These are phyloP conservation scores for Suillus subaureus DNA, from an alignment of 768 basidiomycete genomes.

Conservation along the genomic window DNA sequence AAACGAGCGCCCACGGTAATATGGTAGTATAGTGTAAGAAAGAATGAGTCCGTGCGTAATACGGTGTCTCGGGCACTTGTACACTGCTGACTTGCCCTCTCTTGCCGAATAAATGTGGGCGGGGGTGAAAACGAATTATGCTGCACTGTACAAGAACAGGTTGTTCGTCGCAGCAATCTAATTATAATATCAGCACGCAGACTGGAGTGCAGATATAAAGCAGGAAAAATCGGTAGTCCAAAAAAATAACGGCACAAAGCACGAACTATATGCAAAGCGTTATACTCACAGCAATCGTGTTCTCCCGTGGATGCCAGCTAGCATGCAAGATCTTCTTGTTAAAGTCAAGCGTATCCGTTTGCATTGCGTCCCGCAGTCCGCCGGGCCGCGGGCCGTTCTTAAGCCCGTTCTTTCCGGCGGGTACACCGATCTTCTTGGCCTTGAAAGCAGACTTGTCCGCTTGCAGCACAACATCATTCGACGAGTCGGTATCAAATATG, in stretches of 20 bases:
- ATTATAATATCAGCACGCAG: neutral
- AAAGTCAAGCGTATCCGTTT: conserved; percentile 84
- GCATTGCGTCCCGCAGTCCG: conserved; percentile 80
- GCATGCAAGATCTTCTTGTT: conserved; percentile 97
- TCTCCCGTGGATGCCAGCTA: conserved; percentile 98
- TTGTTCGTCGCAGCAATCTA: conserved; percentile 88
- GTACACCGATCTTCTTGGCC: conserved; percentile 96
- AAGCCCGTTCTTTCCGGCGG: conserved; percentile 66
- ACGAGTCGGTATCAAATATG: conserved; percentile 91
- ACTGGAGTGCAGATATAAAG: conserved; percentile 5
- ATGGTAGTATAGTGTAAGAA: conserved; percentile 15
- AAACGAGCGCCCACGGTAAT: conserved; percentile 7
- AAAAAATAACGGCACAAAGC: neutral
- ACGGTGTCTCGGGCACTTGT: conserved; percentile 22
- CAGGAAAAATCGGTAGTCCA: neutral
- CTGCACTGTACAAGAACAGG: conserved; percentile 38
- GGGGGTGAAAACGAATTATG: conserved; percentile 32
- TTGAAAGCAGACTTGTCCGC: conserved; percentile 99
- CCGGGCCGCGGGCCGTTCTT: conserved; percentile 76
- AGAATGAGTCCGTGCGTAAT: conserved; percentile 17
- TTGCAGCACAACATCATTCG: conserved; percentile 90
- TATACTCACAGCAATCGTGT: conserved; percentile 89
- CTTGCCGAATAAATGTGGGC: conserved; percentile 10
- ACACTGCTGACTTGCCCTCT: conserved; percentile 6
- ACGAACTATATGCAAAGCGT: neutral